A percentile compares a stretch with the other conserved stretches of the same genome.
Evolutionary conservation across 805 yeast genomes (phyloP).

Genomic region (Sungouiozyma ichnusensis): DNA sequence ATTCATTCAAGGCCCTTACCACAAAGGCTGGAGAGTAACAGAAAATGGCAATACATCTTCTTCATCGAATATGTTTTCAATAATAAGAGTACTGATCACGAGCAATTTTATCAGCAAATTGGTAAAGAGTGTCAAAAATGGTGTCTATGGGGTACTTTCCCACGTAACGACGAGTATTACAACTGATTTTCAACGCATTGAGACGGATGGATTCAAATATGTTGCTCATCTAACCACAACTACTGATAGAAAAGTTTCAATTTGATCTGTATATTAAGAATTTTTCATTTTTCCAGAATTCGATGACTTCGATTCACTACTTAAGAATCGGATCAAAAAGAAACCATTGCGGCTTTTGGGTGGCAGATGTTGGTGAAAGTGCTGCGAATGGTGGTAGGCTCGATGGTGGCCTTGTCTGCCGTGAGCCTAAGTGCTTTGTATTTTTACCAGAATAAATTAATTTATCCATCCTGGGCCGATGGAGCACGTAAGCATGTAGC

Average conservation of each 20-base stretch:
- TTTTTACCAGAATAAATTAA: slow-evolving; percentile 49
- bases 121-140: slow-evolving; percentile 36
- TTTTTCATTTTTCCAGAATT: too few species aligned
- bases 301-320: too few species aligned
- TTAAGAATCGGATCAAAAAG: too few species aligned
- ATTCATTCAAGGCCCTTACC: slow-evolving; percentile 65
- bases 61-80: slow-evolving; percentile 49
- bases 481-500: slow-evolving; percentile 63
- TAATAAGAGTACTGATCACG: slow-evolving; percentile 22
- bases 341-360: too few species aligned
- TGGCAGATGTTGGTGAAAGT: slow-evolving; percentile 9
- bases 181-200: neutral
- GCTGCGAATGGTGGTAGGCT: slow-evolving; percentile 31
- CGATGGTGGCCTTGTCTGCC: slow-evolving; percentile 36
- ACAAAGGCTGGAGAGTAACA: slow-evolving; percentile 3
- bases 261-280: too few species aligned
- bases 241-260: too few species aligned
- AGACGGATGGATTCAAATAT: too few species aligned
- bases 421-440: slow-evolving; percentile 45
- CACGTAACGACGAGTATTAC: slow-evolving; percentile 35
- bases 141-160: slow-evolving; percentile 51
- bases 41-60: slow-evolving; percentile 70
- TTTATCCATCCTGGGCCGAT: slow-evolving; percentile 78
- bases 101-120: slow-evolving; percentile 34
- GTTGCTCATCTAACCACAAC: too few species aligned